A percentile compares a stretch with the other conserved stretches of the same genome.
Evolutionary conservation across 176 grass and related monocot species (phyloP).

Genomic region (Guadua angustifolia): DNA sequence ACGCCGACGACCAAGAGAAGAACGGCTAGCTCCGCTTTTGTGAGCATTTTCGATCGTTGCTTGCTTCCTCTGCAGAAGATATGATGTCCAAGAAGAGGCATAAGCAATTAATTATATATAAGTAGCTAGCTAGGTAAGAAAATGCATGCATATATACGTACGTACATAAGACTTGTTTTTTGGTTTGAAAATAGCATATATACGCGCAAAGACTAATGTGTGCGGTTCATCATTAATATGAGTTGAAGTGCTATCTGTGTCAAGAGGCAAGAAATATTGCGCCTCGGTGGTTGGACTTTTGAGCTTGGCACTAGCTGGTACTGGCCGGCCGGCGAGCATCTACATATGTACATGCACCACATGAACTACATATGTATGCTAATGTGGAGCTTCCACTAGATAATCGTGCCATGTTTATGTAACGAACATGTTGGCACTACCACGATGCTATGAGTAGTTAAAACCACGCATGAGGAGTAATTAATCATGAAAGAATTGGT

Average conservation of each 20-base stretch:
- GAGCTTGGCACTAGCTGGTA: constrained; percentile 1
- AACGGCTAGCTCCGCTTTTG: constrained; percentile 21
- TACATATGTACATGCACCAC: neutral
- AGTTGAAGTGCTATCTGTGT: neutral
- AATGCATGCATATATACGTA: no score
- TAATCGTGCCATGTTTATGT: neutral
- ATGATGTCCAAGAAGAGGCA: neutral
- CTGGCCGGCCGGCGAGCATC: neutral
- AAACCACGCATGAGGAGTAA: neutral
- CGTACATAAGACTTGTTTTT: neutral
- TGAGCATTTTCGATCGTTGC: neutral
- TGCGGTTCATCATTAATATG: neutral
- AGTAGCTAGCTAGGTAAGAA: no score
- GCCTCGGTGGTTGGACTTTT: neutral
- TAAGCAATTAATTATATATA: neutral
- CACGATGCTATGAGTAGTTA: neutral
- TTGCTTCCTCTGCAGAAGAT: constrained; percentile 8
- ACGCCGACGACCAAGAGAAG: constrained; percentile 38
- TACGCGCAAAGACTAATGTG: neutral
- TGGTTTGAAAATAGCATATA: neutral
- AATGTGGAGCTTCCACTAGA: constrained; percentile 42
- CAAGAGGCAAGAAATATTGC: neutral
- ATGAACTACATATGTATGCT: neutral
- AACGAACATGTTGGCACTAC: neutral
- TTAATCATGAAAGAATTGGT: no score